Percentiles rank a stretch among this genome's conserved stretches.
These are phyloP conservation scores for Polygonum maritimum DNA, from an alignment of 148 eudicot species.

Conservation along the genomic window DNA sequence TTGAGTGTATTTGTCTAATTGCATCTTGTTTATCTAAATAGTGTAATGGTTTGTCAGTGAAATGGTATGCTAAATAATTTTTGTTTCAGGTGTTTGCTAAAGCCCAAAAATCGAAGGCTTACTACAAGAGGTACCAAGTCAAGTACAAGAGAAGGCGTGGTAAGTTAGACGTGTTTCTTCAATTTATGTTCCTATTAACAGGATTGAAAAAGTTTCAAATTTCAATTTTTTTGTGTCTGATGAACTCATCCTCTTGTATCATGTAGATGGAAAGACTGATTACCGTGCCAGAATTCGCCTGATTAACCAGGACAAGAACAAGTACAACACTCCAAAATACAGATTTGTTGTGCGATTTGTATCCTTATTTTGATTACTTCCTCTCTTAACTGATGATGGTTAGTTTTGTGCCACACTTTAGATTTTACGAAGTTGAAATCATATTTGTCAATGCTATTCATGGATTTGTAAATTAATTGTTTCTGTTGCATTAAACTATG, in stretches of 20 bases:
- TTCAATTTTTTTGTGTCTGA: neutral
- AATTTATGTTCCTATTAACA: neutral
- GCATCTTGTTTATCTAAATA: neutral
- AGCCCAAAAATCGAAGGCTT: constrained; percentile 48
- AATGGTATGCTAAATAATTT: neutral
- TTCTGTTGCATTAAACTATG: too few species aligned
- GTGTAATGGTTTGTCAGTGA: neutral
- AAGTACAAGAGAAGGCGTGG: constrained; percentile 67
- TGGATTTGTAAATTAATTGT: neutral
- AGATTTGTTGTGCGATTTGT: constrained; percentile 76
- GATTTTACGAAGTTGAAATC: neutral
- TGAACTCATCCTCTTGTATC: neutral
- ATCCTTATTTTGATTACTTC: constrained; percentile 15
- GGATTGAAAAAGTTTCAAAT: neutral
- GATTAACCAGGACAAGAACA: constrained; percentile 61
- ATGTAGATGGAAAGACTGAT: constrained; percentile 50
- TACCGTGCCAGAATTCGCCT: constrained; percentile 54
- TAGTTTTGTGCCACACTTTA: neutral
- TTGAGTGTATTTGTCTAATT: neutral
- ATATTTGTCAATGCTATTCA: neutral
- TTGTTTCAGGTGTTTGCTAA: constrained; percentile 21
- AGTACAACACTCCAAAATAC: constrained; percentile 17
- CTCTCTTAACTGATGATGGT: neutral
- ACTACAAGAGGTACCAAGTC: constrained; percentile 65
- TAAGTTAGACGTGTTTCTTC: constrained; percentile 10